A percentile compares a stretch with the other conserved stretches of the same genome.
These are phyloP conservation scores for Fusarium compactum DNA, from an alignment of 2,329 filamentous ascomycete species.

Conservation along the genomic window DNA sequence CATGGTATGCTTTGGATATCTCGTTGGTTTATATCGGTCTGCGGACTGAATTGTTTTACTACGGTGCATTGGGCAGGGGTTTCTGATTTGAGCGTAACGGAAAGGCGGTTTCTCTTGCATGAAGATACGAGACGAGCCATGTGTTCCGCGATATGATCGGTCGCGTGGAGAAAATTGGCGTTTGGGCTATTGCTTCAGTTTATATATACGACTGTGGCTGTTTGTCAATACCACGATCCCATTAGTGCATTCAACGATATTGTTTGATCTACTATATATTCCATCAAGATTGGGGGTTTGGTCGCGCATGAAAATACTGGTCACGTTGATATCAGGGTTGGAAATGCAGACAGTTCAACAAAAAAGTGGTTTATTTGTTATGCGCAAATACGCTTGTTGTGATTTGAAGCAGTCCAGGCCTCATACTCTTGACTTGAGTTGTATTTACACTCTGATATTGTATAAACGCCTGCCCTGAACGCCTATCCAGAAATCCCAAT, in stretches of 20 bases:
- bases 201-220: constrained; percentile 23
- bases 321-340: not conserved
- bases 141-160: constrained; percentile 24
- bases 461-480: constrained; percentile 21
- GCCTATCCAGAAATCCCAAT: constrained; percentile 1
- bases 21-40: constrained; percentile 4
- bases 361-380: constrained; percentile 19
- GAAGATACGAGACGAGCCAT: constrained; percentile 23
- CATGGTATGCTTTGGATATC: constrained; percentile 1
- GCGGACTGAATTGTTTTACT: constrained; percentile 13
- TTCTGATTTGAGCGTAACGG: constrained; percentile 28
- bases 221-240: constrained; percentile 18
- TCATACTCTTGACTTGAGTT: not conserved
- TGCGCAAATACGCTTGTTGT: constrained; percentile 2
- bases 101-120: constrained; percentile 31
- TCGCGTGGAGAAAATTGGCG: constrained; percentile 32
- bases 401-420: not conserved
- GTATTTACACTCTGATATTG: constrained; percentile 8
- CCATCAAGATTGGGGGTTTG: not conserved
- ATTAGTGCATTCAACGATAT: not conserved
- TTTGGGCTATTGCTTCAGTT: constrained; percentile 15
- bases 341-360: not conserved
- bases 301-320: not conserved
- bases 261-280: not conserved
- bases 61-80: constrained; percentile 23